Base-by-base conservation (phyloP, 1,284 basidiomycete species). In the Vanrija sp. region DNA sequence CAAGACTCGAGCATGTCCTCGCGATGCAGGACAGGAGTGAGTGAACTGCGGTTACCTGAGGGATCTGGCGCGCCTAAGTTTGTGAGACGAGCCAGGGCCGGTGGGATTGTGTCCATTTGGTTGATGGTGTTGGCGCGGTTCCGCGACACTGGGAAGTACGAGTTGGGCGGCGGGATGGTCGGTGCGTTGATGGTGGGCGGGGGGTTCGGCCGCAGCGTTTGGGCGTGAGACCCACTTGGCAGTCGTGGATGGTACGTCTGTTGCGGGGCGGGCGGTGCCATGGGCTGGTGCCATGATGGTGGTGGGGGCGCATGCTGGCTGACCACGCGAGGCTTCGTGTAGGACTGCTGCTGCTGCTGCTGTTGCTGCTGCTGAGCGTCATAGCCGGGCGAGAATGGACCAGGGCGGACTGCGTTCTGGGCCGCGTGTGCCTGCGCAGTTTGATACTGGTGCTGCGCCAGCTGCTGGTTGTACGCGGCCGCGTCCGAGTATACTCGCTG, bases 361-460 rank as follows among this genome's bases (percentile, higher is more conserved):
- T 49, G 49, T 31, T 31, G 31, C 24, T 51, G 59, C 41, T 47
- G 56, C 43, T 37, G 31, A 7, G 59, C 41, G 16, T 70, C 67
- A 55, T 70, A 72, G 3, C 60, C 62, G 3, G 65, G 60, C 5
- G 62, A 61, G 58, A 69, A 72, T 8, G 70, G 69, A 12, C 61
- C 64, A 20, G 56, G 70, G 15, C 62, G 59, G 6, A 62, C 54
- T 16, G 54, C 61, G 25, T 60, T 64, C 45, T 64, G 62, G 5
- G 56, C 56, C 62, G 66, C 63, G 38, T 45, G 56, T 22, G 72
- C 76, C 57, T 91, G 89, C 3, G 89, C 87, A 6, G 88, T 93
- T 72, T 91, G 93, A 18, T 85, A 87, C 75, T 98, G 94, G 68
- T 98, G 95, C 71, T 95, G 91, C 3, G 85, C 86, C 43, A 96